Base-by-base conservation (phyloP, 208 protist genomes). In the Vickermania spadyakhi region DNA sequence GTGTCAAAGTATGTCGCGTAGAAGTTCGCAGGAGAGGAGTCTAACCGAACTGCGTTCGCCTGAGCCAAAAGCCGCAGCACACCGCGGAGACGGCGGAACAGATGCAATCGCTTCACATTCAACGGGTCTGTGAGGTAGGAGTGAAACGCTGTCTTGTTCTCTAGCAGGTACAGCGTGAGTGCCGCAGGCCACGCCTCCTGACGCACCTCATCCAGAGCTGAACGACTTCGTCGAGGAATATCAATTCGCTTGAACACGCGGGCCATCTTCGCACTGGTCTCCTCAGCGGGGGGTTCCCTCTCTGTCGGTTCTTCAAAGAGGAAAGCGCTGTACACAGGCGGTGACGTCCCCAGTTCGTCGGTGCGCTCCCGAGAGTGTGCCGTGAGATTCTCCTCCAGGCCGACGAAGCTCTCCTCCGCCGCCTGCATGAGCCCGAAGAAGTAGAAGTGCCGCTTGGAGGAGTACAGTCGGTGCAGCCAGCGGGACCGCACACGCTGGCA, bases 111-210 rank as follows among this genome's bases (percentile, higher is more conserved):
- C 1, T 68, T 68, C 2, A 31, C 50, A 49, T 79, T 79, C 41
- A 74, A 18, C 2, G 69, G 60, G 60, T 76, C 64, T 11, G 22
- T 11, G 30, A 68, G 72, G 54, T 68, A 71, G 60, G 55, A 26
- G n/a, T 31, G 45, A 61, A 76, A 71, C 13, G 77, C 77, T 36
- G 77, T 77, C 56, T 55, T 52, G 64, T 83, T 83, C 62, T 74
- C 61, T 55, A 71, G 73, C 23, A 83, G 66, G 60, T 73, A 77
- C 21, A 53, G 49, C 5, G 65, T 28, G 13, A 60, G 31, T 7
- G 25, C 51, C 51, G n/a, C 21, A 22, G n/a, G 51, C 51, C 13
- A 18, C 51, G 26, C 51, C 13, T 23, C n/a, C 25, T 11, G 5
- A 5, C 36, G 36, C 36, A n/a, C 36, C 36, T 45, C 18, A 18